Evolutionary conservation across 139 green algal genomes (phyloP), one percentile per base, ranked within the genome.

Genomic region (Chlorella sp.): DNA sequence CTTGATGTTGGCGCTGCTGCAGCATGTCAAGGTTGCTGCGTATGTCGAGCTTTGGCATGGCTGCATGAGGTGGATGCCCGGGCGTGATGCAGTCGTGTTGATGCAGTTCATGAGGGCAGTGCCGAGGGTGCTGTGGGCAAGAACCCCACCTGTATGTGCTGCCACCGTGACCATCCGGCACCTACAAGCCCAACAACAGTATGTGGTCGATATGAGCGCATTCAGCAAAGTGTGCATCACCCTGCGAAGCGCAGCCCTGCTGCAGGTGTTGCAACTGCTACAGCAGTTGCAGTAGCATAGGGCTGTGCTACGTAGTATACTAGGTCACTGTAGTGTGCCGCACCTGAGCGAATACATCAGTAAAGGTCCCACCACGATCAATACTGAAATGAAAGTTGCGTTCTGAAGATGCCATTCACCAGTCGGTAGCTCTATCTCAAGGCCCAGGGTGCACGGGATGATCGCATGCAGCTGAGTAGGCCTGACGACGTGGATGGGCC

Each of bases 321-420:
- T 17, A 10, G 17, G 17, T 10, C 42, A 55, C 10, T 10, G 42
- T 10, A 17, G 17, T 17, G 17, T 10, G 17, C 10, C 42, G 3
- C 55, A 92, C 91, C 84, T 98, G 87, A 0, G 94, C 95, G 73
- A 94, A 98, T 0, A 99, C 88, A 67, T 99, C 95, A 1, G 95
- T 99, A 80, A 99, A 99, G 0, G 95, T 98, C 23, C 95, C 95
- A 10, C 95, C 95, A 1, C 95, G 77, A 71, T 99, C 95, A 27
- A 99, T 96, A 10, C 85, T 93, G 66, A 98, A 97, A 31, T 81
- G 71, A 33, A 91, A 91, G 31, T 85, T 74, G 3, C 82, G 42
- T n/a, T n/a, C n/a, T n/a, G n/a, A n/a, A n/a, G n/a, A n/a, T n/a
- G n/a, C n/a, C n/a, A n/a, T n/a, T n/a, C n/a, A n/a, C n/a, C n/a